A percentile compares a stretch with the other conserved stretches of the same genome.
Conservation (phyloP, 208 protist genomes). For the Porcisia deanei region DNA sequence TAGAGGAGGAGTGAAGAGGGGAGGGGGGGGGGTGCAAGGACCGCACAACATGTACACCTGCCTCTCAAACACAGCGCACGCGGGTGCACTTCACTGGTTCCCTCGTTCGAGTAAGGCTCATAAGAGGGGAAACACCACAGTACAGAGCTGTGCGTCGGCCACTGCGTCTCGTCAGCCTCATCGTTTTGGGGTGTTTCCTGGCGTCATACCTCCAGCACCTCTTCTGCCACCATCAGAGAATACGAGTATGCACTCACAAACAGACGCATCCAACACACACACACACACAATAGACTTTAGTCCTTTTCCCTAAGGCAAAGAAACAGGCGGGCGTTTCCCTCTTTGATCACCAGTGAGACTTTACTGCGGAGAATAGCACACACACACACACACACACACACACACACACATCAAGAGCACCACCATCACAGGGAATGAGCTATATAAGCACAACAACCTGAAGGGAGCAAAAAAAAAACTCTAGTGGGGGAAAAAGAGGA, state of each 20-base stretch:
- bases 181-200: neutral
- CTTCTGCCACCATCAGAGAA: neutral
- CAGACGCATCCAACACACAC: neutral
- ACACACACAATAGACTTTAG: too few relatives aligned
- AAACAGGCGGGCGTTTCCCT: too few relatives aligned
- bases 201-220: too few relatives aligned
- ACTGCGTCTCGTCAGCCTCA: neutral
- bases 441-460: neutral
- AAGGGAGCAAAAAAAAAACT: neutral
- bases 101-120: neutral
- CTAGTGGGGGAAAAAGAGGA: neutral
- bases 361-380: too few relatives aligned
- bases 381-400: neutral
- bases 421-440: neutral
- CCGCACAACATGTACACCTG: too few relatives aligned
- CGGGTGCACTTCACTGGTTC: neutral
- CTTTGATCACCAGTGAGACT: too few relatives aligned
- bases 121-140: neutral
- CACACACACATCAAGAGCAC: neutral
- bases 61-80: neutral
- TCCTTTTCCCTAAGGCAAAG: too few relatives aligned
- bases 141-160: neutral
- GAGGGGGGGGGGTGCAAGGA: too few relatives aligned
- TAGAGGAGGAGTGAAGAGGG: too few relatives aligned
- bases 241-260: neutral